Evolutionary conservation across 1,284 basidiomycete species (phyloP), one percentile per base, ranked within the genome.

Genomic region (Sporisorium scitamineum): DNA sequence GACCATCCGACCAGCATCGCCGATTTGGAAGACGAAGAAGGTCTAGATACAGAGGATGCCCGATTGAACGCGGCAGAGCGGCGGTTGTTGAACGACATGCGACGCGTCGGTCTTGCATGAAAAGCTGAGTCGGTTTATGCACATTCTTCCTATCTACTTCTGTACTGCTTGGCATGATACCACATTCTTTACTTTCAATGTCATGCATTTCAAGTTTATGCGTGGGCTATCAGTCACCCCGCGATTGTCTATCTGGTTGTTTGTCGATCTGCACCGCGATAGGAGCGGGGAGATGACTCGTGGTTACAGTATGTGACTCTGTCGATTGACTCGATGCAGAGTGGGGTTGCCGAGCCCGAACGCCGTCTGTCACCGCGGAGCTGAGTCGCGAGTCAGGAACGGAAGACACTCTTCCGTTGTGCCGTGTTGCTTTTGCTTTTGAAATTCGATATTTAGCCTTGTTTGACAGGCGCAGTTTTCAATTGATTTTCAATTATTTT

Each of bases 41-140:
- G 75, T 0, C 20, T 70, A 20, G 64, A 72, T 53, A 60, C 58
- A 3, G 59, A 68, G 18, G 68, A 70, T 41, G 78, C 74, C 3
- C 47, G 62, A 9, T 51, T 72, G 41, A 70, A 70, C 11, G 47
- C 64, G 18, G 60, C 74, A 3, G 80, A 81, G 55, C 51, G 76
- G n/a, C 51, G 78, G 11, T 41, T 80, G 45, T 53, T 81, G 44
- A 44, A 48, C 18, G 64, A 73, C 24, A 68, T 81, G 78, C 58
- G 80, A 1, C 55, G 62, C 27, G 65, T 70, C 31, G 77, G 77
- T n/a, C 57, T 77, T 16, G 57, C 54, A 16, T 70, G 32, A 45
- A n/a, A n/a, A n/a, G n/a, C n/a, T n/a, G n/a, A n/a, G n/a, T n/a
- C n/a, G n/a, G n/a, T 32, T 27, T 48, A 26, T n/a, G 32, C 22